Evolutionary conservation across 2,329 filamentous ascomycete species (phyloP).

Genomic region (Alternaria sp.): DNA sequence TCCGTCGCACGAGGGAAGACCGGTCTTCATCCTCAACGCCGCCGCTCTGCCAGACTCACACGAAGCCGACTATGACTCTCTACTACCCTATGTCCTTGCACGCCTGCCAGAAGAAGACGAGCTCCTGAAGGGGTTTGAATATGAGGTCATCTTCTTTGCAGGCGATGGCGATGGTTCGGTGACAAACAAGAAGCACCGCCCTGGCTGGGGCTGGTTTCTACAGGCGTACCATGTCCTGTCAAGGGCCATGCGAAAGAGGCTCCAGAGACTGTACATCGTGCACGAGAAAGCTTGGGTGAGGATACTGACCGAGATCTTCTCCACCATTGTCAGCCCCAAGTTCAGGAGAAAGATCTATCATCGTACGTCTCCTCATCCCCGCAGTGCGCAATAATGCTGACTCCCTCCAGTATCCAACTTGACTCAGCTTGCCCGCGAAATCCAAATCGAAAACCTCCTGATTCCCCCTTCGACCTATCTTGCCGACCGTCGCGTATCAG

Average conservation of each 20-base stretch:
- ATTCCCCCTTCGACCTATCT: conserved; percentile 64
- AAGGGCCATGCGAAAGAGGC: conserved; percentile 63
- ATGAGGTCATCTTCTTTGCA: conserved; percentile 66
- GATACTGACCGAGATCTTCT: conserved; percentile 64
- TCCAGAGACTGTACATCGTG: conserved; percentile 65
- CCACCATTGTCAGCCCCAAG: conserved; percentile 65
- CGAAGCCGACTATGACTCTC: conserved; percentile 63
- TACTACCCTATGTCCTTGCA: conserved; percentile 64
- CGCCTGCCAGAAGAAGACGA: conserved; percentile 65
- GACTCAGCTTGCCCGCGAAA: conserved; percentile 59
- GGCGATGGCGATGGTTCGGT: conserved; percentile 60
- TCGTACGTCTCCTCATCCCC: conserved; percentile 45
- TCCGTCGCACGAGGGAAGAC: conserved; percentile 59
- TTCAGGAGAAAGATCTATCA: conserved; percentile 66
- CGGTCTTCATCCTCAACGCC: conserved; percentile 64
- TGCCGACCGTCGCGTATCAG: conserved; percentile 61
- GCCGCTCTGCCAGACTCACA: conserved; percentile 64
- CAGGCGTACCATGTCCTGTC: conserved; percentile 66
- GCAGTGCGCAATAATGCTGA: conserved; percentile 19
- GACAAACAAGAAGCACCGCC: conserved; percentile 58
- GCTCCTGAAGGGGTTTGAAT: conserved; percentile 61
- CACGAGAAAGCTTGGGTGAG: conserved; percentile 66
- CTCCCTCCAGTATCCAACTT: conserved; percentile 57
- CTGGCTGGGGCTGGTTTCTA: conserved; percentile 65
- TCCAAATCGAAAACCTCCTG: conserved; percentile 62